Evolutionary conservation across 164 flowering plant genomes (phyloP).

Genomic region (Aristolochia californica): DNA sequence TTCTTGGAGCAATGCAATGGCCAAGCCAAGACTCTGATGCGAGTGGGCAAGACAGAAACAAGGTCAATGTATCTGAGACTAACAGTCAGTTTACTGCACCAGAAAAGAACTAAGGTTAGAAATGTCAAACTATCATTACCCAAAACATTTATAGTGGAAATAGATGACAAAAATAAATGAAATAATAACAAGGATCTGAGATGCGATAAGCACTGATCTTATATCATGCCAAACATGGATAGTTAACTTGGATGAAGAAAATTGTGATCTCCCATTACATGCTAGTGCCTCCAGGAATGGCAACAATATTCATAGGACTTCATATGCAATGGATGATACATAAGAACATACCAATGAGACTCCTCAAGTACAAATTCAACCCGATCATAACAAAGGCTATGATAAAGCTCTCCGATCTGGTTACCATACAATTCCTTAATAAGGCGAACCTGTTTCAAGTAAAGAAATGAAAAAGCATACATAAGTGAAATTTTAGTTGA

Average conservation of each 20-base stretch:
- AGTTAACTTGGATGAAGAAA: neutral
- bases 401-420: constrained; percentile 77
- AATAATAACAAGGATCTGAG: too few species aligned
- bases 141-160: neutral
- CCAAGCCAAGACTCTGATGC: constrained; percentile 68
- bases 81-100: constrained; percentile 68
- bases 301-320: too few species aligned
- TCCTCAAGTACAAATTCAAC: constrained; percentile 70
- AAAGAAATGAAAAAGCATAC: too few species aligned
- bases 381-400: constrained; percentile 78
- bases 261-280: neutral
- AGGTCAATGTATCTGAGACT: constrained; percentile 73
- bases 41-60: constrained; percentile 55
- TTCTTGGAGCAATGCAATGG: constrained; percentile 40
- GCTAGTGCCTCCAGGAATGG: too few species aligned
- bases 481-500: too few species aligned
- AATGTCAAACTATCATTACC: neutral
- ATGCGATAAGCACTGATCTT: too few species aligned
- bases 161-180: too few species aligned
- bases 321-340: neutral
- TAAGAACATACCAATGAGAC: constrained; percentile 51
- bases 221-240: neutral
- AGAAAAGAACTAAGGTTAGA: neutral
- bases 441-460: constrained; percentile 52
- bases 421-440: constrained; percentile 82